Base-by-base conservation (phyloP, 306 rosid genomes). In the Cucurbita pepo region DNA sequence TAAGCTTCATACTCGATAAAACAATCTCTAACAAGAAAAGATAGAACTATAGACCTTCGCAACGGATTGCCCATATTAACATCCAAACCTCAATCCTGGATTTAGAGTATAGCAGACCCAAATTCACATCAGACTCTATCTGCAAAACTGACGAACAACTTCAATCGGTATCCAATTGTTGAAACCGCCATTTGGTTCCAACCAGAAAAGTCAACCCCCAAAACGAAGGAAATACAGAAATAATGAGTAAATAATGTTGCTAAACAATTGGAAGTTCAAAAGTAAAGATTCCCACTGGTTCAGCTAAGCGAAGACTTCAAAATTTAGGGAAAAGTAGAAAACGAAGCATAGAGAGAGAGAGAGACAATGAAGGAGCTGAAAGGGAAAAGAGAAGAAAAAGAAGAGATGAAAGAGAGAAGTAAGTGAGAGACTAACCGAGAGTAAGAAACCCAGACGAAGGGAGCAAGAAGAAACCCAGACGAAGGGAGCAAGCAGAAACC, bases 61-160 rank as follows among this genome's bases (percentile, higher is more conserved):
- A 88, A 71, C 73, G 77, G 54, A 65, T 77, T 91, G 77, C 88
- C 96, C 99, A 94, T 91, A 47, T 75, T 56, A 75, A 82, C 84
- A 76, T 81, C 85, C 75, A 77, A 77, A 78, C 79, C 81, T 81
- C 88, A 63, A 73, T 22, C 30, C 52, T 15, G 37, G 45, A 18
- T 55, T 10, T 8, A 10, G 19, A 37, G 59, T 12, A 11, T 9
- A 38, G 57, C 1, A 47, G 8, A 8, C 53, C 65, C 55, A 57
- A 57, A 70, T 66, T 66, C 36, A 66, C 40, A 66, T 7, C 69
- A 67, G 10, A 67, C 13, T 47, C 43, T 22, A 45, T 55, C 65
- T 72, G 64, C 76, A 55, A 41, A 72, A 54, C 52, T 6, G 38
- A 11, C 10, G 34, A 64, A 44, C 21, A 6, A 43, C 37, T 19